A percentile compares a stretch with the other conserved stretches of the same genome.
phyloP scores from a whole-genome alignment of 768 basidiomycete genomes.

The Macrocybe gigantea region DNA sequence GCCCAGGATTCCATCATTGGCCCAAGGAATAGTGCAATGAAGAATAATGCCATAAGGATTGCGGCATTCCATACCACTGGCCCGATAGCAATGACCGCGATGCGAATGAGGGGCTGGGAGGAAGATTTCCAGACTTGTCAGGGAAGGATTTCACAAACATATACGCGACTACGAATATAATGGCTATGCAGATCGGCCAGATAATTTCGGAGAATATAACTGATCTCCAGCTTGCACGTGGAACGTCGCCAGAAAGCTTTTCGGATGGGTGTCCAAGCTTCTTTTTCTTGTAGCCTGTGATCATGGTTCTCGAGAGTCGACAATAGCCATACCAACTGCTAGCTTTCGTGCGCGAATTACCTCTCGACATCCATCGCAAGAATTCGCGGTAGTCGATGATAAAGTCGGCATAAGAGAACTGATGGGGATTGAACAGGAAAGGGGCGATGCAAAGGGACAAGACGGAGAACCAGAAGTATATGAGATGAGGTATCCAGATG shows the following conservation, averaged over 20 bases:
- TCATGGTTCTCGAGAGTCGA: constrained; percentile 92
- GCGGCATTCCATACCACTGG: constrained; percentile 96
- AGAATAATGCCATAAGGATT: constrained; percentile 78
- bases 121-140: constrained; percentile 47
- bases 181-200: constrained; percentile 71
- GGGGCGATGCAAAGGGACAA: constrained; percentile 93
- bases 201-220: constrained; percentile 83
- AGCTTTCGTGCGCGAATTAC: constrained; percentile 92
- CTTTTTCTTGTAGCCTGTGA: constrained; percentile 99
- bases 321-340: constrained; percentile 99
- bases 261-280: constrained; percentile 96
- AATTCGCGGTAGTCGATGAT: constrained; percentile 99
- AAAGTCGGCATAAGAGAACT: constrained; percentile 95
- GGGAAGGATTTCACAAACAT: constrained; percentile 95
- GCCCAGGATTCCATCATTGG: constrained; percentile 82
- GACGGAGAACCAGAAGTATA: constrained; percentile 99
- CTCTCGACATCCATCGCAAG: constrained; percentile 98
- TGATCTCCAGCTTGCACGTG: constrained; percentile 82
- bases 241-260: constrained; percentile 91
- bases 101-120: constrained; percentile 84
- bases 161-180: constrained; percentile 77
- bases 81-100: constrained; percentile 82
- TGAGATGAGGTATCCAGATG: constrained; percentile 90
- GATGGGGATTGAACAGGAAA: constrained; percentile 99
- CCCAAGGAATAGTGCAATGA: constrained; percentile 87